Percentiles rank a stretch among this genome's conserved stretches.
Conservation (phyloP, 2,329 filamentous ascomycete species). For the Penicillium verrucosum region DNA sequence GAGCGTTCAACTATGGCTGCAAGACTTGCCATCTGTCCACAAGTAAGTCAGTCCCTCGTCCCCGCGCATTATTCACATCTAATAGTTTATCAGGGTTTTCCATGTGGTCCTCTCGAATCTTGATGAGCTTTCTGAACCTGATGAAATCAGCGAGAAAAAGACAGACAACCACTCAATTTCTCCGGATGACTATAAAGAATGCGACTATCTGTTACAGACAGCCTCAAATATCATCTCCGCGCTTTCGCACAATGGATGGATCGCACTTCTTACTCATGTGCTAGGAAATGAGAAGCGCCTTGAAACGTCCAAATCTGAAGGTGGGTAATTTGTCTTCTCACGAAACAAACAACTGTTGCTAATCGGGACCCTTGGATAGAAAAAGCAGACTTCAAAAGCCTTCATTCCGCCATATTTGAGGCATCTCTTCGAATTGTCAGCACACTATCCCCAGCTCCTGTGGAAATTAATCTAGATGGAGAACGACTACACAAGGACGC, state of each 20-base stretch:
- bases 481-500: constrained; percentile 69
- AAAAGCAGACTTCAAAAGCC: constrained; percentile 27
- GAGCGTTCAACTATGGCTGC: constrained; percentile 77
- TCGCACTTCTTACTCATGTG: constrained; percentile 62
- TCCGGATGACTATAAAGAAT: constrained; percentile 68
- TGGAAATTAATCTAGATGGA: constrained; percentile 49
- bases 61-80: constrained; percentile 9
- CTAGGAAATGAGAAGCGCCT: constrained; percentile 49
- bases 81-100: constrained; percentile 31
- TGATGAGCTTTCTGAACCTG: constrained; percentile 31
- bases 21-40: constrained; percentile 52
- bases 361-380: constrained; percentile 19
- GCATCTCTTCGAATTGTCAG: constrained; percentile 30
- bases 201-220: constrained; percentile 72
- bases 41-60: constrained; percentile 37
- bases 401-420: constrained; percentile 36
- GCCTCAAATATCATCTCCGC: constrained; percentile 69
- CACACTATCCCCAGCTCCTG: constrained; percentile 15
- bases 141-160: constrained; percentile 15
- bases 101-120: constrained; percentile 37
- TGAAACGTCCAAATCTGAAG: constrained; percentile 49
- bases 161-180: constrained; percentile 47
- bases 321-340: constrained; percentile 28
- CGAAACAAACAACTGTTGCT: neutral
- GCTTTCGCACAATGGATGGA: constrained; percentile 67